Base-by-base conservation (phyloP, 768 basidiomycete species). In the Amanita thiersii region DNA sequence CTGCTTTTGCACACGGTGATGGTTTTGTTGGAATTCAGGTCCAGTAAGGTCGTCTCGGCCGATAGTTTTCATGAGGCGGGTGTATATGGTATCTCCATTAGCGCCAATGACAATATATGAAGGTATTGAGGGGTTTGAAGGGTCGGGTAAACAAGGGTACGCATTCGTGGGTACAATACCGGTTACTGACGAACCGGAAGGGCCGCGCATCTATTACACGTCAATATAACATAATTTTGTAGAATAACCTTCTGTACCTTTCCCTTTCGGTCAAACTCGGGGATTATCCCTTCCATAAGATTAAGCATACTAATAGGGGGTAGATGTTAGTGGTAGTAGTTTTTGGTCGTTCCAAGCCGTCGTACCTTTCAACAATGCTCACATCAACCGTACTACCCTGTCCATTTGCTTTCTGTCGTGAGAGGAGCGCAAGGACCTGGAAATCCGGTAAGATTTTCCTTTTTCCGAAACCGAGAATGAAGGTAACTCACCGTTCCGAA, bases 151-250 rank as follows among this genome's bases (percentile, higher is more conserved):
- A 58, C 81, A 83, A 3, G 80, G 81, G 53, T 81, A 82, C 3
- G 80, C 81, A 50, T 84, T 84, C 7, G 80, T 83, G 1, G 82
- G 81, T 5, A 84, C 82, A 28, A 85, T 82, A 1, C 82, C 81
- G 0, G 81, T 85, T 20, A 85, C 69, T 2, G 81, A 83, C 4
- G 81, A 83, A 15, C 81, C 81, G 6, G 82, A 85, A 1, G 81
- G 82, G 8, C 81, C 75, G 28, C 82, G 77, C 47, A 74, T 69
- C 79, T 81, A 34, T 18, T 20, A 23, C 21, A 33, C n/a, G n/a
- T n/a, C n/a, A 17, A 30, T 29, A 36, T 32, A 43, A 31, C 34
- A 17, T n/a, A 17, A 24, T 18, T 9, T 7, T 25, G 43, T 4
- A 6, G 25, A 10, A 8, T 20, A 5, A n/a, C 17, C 14, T 18